Base-by-base conservation (phyloP, 306 rosid species). In the Citrullus mucosospermus region DNA sequence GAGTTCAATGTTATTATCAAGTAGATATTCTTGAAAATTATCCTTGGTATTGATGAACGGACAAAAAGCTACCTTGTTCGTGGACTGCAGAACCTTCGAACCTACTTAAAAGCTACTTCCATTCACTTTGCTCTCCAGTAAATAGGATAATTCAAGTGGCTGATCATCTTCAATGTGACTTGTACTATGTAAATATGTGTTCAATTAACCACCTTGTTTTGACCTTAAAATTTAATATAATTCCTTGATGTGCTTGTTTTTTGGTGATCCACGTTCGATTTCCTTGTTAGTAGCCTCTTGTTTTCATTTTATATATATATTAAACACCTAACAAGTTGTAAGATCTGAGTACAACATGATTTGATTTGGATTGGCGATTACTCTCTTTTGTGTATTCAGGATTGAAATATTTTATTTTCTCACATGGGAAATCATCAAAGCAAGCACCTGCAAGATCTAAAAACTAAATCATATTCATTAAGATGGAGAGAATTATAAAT, bases 141-240 rank as follows among this genome's bases (percentile, higher is more conserved):
- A 25, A 25, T 25, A 25, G 28, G 28, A 25, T 25, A 25, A 25
- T 25, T 25, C 28, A 25, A 34, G 6, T 36, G 39, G 39, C 39
- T 4, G 39, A 36, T 36, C 39, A 36, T 36, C 4, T 36, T 36
- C 4, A 6, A 43, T 55, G 28, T 55, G 60, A 18, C 9, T 18
- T 59, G 68, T 61, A 30, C 6, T 61, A 61, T 30, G 39, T 9
- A n/a, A 58, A 8, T 34, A 32, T 30, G 20, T 36, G 84, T 78
- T 78, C 86, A 83, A 84, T 80, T 60, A 80, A 71, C 74, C 81
- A 80, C 79, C 72, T 62, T 80, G 44, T 56, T 56, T 62, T 78
- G 67, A 60, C 77, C 75, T 76, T 83, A 63, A 8, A 63, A 63
- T 63, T 63, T 16, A 63, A 63, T 38, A 9, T 34, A 22, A 34